These are phyloP conservation scores for Huntiella abstrusa DNA, from an alignment of 2,329 filamentous ascomycete genomes.

Conservation along the genomic window DNA sequence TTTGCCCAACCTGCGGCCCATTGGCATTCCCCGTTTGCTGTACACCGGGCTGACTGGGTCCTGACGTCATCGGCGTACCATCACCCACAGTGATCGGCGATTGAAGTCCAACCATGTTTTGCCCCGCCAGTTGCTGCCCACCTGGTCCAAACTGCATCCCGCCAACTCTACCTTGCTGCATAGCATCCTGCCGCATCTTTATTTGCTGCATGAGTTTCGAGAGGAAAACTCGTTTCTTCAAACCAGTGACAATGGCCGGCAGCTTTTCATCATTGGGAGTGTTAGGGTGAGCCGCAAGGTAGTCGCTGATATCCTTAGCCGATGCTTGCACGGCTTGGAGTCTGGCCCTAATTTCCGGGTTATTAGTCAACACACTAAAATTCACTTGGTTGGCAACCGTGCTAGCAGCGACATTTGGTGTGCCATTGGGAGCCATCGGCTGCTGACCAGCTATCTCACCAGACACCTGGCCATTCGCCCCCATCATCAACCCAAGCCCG, in stretches of 20 bases:
- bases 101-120: conserved; percentile 3
- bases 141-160: conserved; percentile 8
- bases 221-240: background rate
- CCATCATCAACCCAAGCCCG: background rate
- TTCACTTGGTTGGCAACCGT: background rate
- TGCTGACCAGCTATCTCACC: background rate
- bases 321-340: background rate
- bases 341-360: background rate
- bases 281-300: background rate
- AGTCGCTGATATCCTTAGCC: background rate
- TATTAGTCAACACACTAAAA: background rate
- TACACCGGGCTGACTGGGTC: background rate
- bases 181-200: conserved; percentile 16
- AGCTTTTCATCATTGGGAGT: conserved; percentile 1
- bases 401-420: background rate
- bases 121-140: conserved; percentile 14
- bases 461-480: no score
- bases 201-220: conserved; percentile 16
- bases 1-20: background rate
- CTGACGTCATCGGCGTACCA: background rate
- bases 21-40: no score
- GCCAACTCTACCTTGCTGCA: conserved; percentile 14
- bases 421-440: background rate
- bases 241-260: background rate
- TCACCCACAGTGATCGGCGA: background rate